A percentile compares a stretch with the other conserved stretches of the same genome.
Evolutionary conservation across 1,284 basidiomycete species (phyloP).

Genomic region (Pulchroboletus neoregius): DNA sequence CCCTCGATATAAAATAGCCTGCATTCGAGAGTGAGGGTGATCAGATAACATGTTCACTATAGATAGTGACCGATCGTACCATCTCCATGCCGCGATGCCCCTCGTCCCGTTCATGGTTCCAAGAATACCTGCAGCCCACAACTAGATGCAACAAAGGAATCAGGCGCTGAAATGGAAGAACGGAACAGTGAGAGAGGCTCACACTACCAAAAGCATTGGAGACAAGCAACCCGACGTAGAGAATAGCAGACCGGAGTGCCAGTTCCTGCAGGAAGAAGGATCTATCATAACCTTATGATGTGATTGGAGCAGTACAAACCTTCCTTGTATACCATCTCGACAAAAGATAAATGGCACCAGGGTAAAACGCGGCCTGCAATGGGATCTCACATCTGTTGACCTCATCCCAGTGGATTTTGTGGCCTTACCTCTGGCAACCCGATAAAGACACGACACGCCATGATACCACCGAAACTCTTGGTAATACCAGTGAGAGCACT

Average conservation of each 20-base stretch:
- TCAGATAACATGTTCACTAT: not conserved
- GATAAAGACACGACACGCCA: constrained; percentile 58
- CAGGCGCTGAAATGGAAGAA: constrained; percentile 3
- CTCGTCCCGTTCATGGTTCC: constrained; percentile 62
- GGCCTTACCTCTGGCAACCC: constrained; percentile 54
- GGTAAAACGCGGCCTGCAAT: constrained; percentile 56
- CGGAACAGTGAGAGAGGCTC: constrained; percentile 25
- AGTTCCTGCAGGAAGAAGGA: constrained; percentile 43
- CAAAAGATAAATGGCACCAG: constrained; percentile 57
- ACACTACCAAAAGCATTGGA: constrained; percentile 76
- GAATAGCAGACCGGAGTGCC: constrained; percentile 63
- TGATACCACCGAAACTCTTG: constrained; percentile 50
- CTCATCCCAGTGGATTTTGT: not conserved
- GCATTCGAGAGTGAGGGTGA: not conserved
- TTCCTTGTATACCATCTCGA: constrained; percentile 66
- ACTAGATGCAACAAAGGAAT: constrained; percentile 30
- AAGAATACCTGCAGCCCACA: constrained; percentile 69
- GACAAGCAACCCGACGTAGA: constrained; percentile 66
- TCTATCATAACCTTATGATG: not conserved
- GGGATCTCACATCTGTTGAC: not conserved
- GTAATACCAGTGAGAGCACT: constrained; percentile 60
- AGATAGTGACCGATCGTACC: constrained; percentile 36
- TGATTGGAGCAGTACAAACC: constrained; percentile 28
- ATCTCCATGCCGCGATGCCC: constrained; percentile 71
- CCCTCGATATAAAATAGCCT: constrained; percentile 64